Base-by-base conservation (phyloP, 148 eudicot genomes). In the Camellia granthamiana region DNA sequence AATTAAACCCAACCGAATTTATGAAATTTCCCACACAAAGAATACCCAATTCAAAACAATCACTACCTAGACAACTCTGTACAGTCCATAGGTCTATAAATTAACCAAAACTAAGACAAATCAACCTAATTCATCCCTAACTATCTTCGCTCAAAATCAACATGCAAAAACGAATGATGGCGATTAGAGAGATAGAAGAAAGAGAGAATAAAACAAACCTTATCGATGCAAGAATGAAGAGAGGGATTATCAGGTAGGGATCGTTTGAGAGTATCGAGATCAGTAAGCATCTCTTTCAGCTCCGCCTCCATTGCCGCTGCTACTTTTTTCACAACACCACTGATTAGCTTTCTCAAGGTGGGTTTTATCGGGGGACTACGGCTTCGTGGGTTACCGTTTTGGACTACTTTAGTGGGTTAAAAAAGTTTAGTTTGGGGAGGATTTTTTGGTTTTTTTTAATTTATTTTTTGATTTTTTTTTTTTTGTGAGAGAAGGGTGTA, bases 241-340 rank as follows among this genome's bases (percentile, higher is more conserved):
- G 88, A 86, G 30, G 89, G 82, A 90, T 30, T 1, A 30, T 93
- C 93, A 78, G 79, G 74, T 15, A 84, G 77, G 52, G 93, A 89
- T 60, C 70, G 87, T 63, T 89, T 84, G 67, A 94, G 90, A 73
- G 80, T 42, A 21, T 90, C 79, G 30, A 94, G 89, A 86, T 90
- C 92, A 65, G 69, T 85, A 18, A 78, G 43, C 86, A 91, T 59
- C 72, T 78, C 82, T 75, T 83, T 85, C 72, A 94, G 86, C 79
- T 87, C 96, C 41, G 84, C 80, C 84, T 94, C 98, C 96, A 94
- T 94, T 72, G 75, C 79, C 54, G 70, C 71, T 13, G 12, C 79
- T 51, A 6, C 43, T 63, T 63, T 23, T 41, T 7, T 5, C 12
- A 1, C 14, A 19, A 12, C 43, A n/a, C 6, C 66, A 70, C 84